Evolutionary conservation across 257 asterid genomes (phyloP), one percentile per base, ranked within the genome.

Genomic region (Petunia axillaris): DNA sequence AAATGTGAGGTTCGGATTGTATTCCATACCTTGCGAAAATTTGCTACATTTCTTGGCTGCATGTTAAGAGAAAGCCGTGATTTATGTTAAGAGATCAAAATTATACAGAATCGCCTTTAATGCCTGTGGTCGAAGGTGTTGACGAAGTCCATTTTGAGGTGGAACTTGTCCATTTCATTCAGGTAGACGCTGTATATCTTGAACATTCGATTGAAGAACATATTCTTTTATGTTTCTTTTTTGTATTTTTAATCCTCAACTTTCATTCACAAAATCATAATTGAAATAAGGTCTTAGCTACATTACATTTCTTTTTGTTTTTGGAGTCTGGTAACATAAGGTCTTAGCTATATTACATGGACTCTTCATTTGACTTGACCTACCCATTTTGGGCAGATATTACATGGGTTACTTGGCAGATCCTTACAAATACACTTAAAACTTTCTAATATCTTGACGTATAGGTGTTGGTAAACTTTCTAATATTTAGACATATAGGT

Each of bases 61-160:
- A 25, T 43, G 2, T 77, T 35, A 96, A 85, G 98, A 95, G 83
- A 95, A 92, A 85, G 95, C 97, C 39, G 89, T 90, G 65, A 90
- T 95, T 82, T 95, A 90, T 82, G 97, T 93, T 76, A 82, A 25
- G 83, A 6, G 84, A 81, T 80, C 90, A 90, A 81, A 86, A 92
- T 85, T 82, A 90, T 75, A 88, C 91, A 79, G 83, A 88, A 77
- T 80, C 92, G 80, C 88, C 90, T 65, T 81, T 92, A 79, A 79
- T 91, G 80, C 93, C 97, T 64, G 77, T 85, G 36, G 48, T 89
- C 37, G 90, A 90, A 86, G 95, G 88, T 83, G 80, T 87, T 82
- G 87, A 81, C 41, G 99, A 95, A 93, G 83, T 92, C 76, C 92
- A 89, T 86, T 95, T 95, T 85, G 98, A 93, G 82, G 98, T 95